A percentile compares a stretch with the other conserved stretches of the same genome.
Evolutionary conservation across 768 basidiomycete genomes (phyloP).

Genomic region (Kockovaella imperatae): DNA sequence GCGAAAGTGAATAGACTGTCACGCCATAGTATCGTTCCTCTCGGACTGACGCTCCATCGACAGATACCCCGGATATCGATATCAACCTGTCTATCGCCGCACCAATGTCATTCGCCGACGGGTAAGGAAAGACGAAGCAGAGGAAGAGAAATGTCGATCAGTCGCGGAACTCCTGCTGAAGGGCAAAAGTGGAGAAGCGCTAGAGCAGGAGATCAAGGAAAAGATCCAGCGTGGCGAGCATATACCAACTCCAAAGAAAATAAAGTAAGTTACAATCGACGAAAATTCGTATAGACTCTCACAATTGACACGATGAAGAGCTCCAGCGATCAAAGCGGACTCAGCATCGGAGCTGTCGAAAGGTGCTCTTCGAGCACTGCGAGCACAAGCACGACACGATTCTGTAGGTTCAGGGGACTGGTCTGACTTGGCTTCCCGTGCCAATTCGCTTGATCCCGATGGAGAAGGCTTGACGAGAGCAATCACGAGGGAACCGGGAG

Average conservation of each 20-base stretch:
- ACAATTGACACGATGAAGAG: neutral
- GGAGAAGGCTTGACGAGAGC: neutral
- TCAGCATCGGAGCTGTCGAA: constrained; percentile 32
- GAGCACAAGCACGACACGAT: constrained; percentile 27
- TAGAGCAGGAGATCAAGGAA: constrained; percentile 35
- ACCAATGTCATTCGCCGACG: constrained; percentile 38
- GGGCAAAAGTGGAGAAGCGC: constrained; percentile 32
- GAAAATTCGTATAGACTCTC: neutral
- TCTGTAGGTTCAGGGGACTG: constrained; percentile 17
- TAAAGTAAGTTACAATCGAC: constrained; percentile 7
- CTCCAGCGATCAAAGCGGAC: neutral
- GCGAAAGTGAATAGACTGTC: constrained; percentile 29
- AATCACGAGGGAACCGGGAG: neutral
- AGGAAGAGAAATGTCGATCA: constrained; percentile 37
- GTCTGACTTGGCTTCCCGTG: constrained; percentile 16
- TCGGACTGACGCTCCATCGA: neutral
- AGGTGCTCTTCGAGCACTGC: constrained; percentile 30
- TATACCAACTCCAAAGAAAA: neutral
- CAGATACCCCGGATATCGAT: constrained; percentile 42
- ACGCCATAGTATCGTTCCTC: neutral
- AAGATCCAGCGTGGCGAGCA: constrained; percentile 12
- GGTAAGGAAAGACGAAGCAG: constrained; percentile 38
- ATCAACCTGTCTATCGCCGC: constrained; percentile 42
- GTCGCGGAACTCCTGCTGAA: constrained; percentile 35
- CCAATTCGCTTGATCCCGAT: constrained; percentile 4